Conservation (phyloP, 2,329 filamentous ascomycete species). For the Neophaeococcomyces mojaviensis region DNA sequence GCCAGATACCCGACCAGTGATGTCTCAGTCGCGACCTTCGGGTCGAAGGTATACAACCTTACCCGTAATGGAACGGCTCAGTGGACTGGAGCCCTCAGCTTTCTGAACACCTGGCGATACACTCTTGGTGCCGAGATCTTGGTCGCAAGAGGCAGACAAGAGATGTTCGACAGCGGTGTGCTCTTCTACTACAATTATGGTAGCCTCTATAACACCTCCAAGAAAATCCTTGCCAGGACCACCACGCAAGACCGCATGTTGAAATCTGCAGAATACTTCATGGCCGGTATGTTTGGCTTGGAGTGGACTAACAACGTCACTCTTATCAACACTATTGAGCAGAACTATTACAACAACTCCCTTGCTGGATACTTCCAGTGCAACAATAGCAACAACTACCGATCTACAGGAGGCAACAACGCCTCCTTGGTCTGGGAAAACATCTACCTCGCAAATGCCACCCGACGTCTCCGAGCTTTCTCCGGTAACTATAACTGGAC, state of each 20-base stretch:
- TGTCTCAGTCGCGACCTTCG: constrained; percentile 49
- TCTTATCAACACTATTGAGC: constrained; percentile 65
- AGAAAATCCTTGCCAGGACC: constrained; percentile 65
- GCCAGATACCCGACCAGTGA: constrained; percentile 62
- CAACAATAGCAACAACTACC: constrained; percentile 47
- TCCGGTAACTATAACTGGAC: constrained; percentile 58
- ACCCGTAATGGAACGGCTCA: constrained; percentile 43
- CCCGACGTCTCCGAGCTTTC: constrained; percentile 50
- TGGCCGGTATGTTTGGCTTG: constrained; percentile 71
- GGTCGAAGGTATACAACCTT: constrained; percentile 50
- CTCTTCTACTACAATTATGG: constrained; percentile 64
- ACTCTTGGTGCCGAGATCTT: constrained; percentile 63
- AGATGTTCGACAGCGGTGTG: constrained; percentile 63
- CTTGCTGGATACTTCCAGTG: constrained; percentile 60
- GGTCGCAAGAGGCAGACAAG: constrained; percentile 63
- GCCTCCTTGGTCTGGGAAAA: constrained; percentile 54
- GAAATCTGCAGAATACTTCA: constrained; percentile 68
- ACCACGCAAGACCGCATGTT: constrained; percentile 73
- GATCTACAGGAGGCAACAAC: constrained; percentile 45
- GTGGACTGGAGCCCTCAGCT: constrained; percentile 54
- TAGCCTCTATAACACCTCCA: constrained; percentile 60
- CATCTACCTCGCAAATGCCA: constrained; percentile 60
- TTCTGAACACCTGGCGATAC: constrained; percentile 63
- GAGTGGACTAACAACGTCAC: constrained; percentile 66
- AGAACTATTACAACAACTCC: constrained; percentile 59